Evolutionary conservation across 495 filamentous ascomycete species (phyloP), one percentile per base, ranked within the genome.

Genomic region (Penicillium antarcticum): DNA sequence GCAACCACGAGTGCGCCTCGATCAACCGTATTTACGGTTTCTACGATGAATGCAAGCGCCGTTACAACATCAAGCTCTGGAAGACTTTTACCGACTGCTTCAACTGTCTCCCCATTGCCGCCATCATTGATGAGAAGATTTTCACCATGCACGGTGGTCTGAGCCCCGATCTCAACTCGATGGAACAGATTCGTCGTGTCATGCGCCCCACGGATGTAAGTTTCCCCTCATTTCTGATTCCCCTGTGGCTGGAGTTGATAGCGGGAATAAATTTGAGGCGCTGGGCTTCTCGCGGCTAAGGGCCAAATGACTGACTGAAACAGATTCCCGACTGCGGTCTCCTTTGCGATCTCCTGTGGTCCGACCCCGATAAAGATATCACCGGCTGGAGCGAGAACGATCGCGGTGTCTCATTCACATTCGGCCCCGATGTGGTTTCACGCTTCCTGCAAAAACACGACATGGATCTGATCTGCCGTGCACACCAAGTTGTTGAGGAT

Each of bases 331-430:
- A 98, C 67, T 98, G 94, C 70, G 94, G 94, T 61, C 85, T 98
- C 39, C 84, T 98, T 45, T 98, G 94, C 72, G 94, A 98, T 79
- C 81, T 98, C 18, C 76, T 98, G 51, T 98, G 94, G 94, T 98
- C 94, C 46, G 94, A 98, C 69, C 94, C 94, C 14, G 94, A 98
- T 70, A 98, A 98, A 75, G 94, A 98, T 73, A 98, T 98, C 60
- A 98, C 95, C n/a, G 94, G 94, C 31, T 98, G 94, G 94, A 96
- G 91, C 71, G 94, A 98, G 74, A 98, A 98, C 66, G 94, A 98
- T 62, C 88, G 94, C 61, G 94, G 94, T 72, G 94, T 98, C 14
- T 96, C 92, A 11, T 98, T 98, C 79, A 98, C 94, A 38, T 98
- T 98, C 69, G 94, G 94, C 8, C 94, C 94, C n/a, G 94, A 98